Evolutionary conservation across 768 basidiomycete genomes (phyloP).

Genomic region (Suillus hirtellus): DNA sequence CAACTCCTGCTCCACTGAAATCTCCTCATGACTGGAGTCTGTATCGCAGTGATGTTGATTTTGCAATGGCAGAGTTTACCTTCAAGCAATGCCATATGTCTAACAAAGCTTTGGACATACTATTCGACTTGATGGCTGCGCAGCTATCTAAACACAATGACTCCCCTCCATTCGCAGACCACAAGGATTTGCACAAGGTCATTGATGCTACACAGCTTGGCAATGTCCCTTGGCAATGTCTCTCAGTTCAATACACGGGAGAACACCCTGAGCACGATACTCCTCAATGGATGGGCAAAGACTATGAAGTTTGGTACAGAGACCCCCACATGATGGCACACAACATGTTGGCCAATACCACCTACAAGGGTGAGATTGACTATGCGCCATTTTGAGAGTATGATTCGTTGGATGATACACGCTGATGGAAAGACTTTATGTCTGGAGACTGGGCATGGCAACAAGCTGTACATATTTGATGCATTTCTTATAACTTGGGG

Average conservation of each 20-base stretch:
- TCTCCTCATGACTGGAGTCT: slow-evolving; percentile 15
- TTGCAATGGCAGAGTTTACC: slow-evolving; percentile 23
- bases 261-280: slow-evolving; percentile 13
- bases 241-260: slow-evolving; percentile 21
- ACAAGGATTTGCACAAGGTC: slow-evolving; percentile 21
- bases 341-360: no score
- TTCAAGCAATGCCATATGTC: slow-evolving; percentile 24
- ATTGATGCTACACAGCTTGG: slow-evolving; percentile 32
- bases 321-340: no score
- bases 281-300: slow-evolving; percentile 21
- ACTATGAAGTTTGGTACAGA: no score
- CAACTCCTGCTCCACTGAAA: slow-evolving; percentile 4
- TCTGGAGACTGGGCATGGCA: no score
- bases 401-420: no score
- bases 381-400: no score
- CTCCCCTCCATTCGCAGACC: slow-evolving; percentile 25
- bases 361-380: no score
- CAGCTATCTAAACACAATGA: slow-evolving; percentile 13
- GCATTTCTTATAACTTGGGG: no score
- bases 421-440: no score
- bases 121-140: slow-evolving; percentile 22
- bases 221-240: slow-evolving; percentile 31
- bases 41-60: slow-evolving; percentile 15
- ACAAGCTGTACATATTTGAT: background rate
- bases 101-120: background rate